Base-by-base conservation (phyloP, 768 basidiomycete genomes). In the Omphalotus guepiniiformis region DNA sequence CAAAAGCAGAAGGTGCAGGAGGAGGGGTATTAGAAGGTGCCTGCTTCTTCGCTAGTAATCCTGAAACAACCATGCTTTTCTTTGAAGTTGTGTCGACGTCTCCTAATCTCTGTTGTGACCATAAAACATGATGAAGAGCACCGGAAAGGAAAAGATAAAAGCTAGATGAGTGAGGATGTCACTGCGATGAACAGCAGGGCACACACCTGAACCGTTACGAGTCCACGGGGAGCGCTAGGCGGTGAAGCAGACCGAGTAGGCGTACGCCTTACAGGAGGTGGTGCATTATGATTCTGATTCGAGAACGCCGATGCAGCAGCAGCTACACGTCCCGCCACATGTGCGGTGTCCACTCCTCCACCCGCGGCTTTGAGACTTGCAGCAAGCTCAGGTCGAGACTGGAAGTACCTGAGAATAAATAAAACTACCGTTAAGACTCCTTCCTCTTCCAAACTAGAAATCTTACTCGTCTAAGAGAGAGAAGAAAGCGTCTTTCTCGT, bases 401-500 rank as follows among this genome's bases (percentile, higher is more conserved):
- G 68, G 64, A 88, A 88, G 67, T 88, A 88, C 55, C 86, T 88
- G 60, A 41, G 16, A 15, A 30, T 27, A 25, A 36, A 25, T 19
- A 42, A 13, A n/a, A 26, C 43, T n/a, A 38, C 21, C 19, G 26
- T 39, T 16, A 43, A 28, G 37, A 4, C 27, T 25, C 19, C n/a
- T 11, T 27, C 15, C 23, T 27, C 28, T 39, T 35, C 26, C 28
- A 27, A 29, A 19, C 12, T 18, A 25, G 22, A 52, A 44, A 42
- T 63, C 73, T 66, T 63, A 89, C 88, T 91, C 88, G 60, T 91
- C 88, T 28, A 91, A 69, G 19, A 91, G 75, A 25, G 76, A 72
- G 58, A 91, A 91, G 64, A 91, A 90, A 12, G 88, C 88, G 46
- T 85, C 78, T 62, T 90, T 90, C 63, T 91, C 88, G 53, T 80